Base-by-base conservation (phyloP, 192 early-diverging fungal genomes). In the Coemansia sp. region DNA sequence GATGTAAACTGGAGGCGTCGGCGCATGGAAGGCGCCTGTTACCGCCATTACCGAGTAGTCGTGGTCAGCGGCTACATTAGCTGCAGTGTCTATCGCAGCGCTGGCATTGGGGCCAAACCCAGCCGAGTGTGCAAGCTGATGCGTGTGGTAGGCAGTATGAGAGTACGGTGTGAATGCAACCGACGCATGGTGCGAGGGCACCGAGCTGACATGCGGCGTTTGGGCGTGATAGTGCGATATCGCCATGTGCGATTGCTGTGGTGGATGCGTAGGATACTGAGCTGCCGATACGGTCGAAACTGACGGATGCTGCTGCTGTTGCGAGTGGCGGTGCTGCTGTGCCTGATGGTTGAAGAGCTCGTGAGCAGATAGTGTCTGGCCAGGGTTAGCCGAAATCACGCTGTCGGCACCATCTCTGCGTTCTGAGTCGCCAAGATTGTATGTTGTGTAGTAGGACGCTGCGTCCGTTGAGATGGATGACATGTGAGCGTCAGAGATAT, bases 401-500 rank as follows among this genome's bases (percentile, higher is more conserved):
- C 50, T 49, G 8, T 64, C 70, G 6, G 67, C 61, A 52, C 61
- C 58, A 47, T 72, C 67, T 64, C 71, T 45, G 45, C 71, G 64
- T 17, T 67, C 71, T 2, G 69, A 22, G 50, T 58, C 68, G 35
- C 59, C 58, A 10, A 79, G 39, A 21, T 59, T 67, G 49, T 79
- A 79, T 4, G 76, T 47, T 25, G 71, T 64, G 41, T 79, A 79
- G 58, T 73, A 79, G 10, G 67, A 69, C 11, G 67, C 67, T 0
- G 76, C 71, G 29, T 70, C 76, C 12, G 76, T 55, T 25, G 76
- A 57, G 26, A 79, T 79, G 5, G 76, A 62, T 21, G 64, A 59
- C 76, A 79, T 79, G 64, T 68, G 70, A 38, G 66, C 71, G 11
- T 67, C 66, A 9, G 71, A 70, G 19, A 79, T 73, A 59, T 72